Conservation (phyloP, 345 rosid genomes). For the Brassica napus region DNA sequence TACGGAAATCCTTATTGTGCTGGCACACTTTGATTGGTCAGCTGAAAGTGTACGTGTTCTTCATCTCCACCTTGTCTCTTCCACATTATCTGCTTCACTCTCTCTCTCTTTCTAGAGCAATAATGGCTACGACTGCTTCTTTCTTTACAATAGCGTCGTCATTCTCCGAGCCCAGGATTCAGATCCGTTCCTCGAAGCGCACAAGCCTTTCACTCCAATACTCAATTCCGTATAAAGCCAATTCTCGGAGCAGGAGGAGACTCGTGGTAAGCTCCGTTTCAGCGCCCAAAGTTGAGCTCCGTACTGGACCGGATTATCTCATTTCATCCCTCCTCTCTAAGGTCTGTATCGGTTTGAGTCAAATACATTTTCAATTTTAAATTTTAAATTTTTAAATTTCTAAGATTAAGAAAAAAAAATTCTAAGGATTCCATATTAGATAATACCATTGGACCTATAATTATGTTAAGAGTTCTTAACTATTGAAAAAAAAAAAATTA, state of each 20-base stretch:
- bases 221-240: conserved; percentile 34
- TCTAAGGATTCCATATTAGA: too few relatives aligned
- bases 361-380: too few relatives aligned
- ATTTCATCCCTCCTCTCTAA: conserved; percentile 75
- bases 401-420: too few relatives aligned
- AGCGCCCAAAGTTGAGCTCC: conserved; percentile 46
- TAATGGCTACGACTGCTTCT: conserved; percentile 54
- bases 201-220: not conserved
- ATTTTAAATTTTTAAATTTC: too few relatives aligned
- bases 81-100: conserved; percentile 14
- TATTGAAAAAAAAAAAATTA: too few relatives aligned
- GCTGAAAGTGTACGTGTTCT: not conserved
- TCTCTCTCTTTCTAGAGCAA: not conserved
- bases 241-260: conserved; percentile 13
- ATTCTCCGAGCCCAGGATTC: conserved; percentile 30
- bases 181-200: conserved; percentile 21
- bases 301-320: conserved; percentile 68
- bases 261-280: conserved; percentile 53
- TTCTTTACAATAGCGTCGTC: conserved; percentile 47
- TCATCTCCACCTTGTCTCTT: not conserved
- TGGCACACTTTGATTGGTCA: too few relatives aligned
- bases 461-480: too few relatives aligned
- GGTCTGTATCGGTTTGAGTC: conserved; percentile 41
- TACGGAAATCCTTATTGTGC: too few relatives aligned
- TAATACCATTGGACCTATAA: too few relatives aligned